Percentiles rank a stretch among this genome's conserved stretches.
These are phyloP conservation scores for Candida boleticola DNA, from an alignment of 805 yeast genomes.

Conservation along the genomic window DNA sequence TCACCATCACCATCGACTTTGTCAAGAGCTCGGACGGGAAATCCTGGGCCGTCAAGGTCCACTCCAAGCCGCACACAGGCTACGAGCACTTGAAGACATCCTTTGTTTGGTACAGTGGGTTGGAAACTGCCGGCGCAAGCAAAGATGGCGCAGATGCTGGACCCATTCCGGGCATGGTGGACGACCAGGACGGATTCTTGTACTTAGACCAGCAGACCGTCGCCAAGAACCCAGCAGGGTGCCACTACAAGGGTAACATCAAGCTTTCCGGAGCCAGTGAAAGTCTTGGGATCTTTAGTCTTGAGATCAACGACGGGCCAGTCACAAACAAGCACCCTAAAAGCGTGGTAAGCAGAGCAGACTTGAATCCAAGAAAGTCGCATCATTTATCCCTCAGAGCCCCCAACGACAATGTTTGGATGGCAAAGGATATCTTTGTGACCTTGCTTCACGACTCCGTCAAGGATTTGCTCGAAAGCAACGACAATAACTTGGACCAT, in stretches of 20 bases:
- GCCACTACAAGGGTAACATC: slow-evolving; percentile 34
- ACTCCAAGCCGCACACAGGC: slow-evolving; percentile 59
- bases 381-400: slow-evolving; percentile 69
- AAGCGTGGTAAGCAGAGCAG: slow-evolving; percentile 26
- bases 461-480: slow-evolving; percentile 36
- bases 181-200: slow-evolving; percentile 20
- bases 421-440: slow-evolving; percentile 71
- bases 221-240: slow-evolving; percentile 19
- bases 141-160: slow-evolving; percentile 6
- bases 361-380: slow-evolving; percentile 55
- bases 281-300: slow-evolving; percentile 64
- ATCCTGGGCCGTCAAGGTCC: slow-evolving; percentile 78
- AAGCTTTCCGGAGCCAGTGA: slow-evolving; percentile 46
- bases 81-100: slow-evolving; percentile 53
- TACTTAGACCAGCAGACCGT: slow-evolving; percentile 18
- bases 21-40: slow-evolving; percentile 68
- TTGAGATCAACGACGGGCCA: slow-evolving; percentile 60
- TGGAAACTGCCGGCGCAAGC: slow-evolving; percentile 41
- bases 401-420: slow-evolving; percentile 75
- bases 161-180: slow-evolving; percentile 32
- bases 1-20: slow-evolving; percentile 68
- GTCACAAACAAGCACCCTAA: slow-evolving; percentile 43
- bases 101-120: slow-evolving; percentile 73
- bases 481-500: slow-evolving; percentile 5
- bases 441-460: slow-evolving; percentile 70